These are phyloP conservation scores for Podila epicladia DNA, from an alignment of 192 early-diverging fungal species.

Conservation along the genomic window DNA sequence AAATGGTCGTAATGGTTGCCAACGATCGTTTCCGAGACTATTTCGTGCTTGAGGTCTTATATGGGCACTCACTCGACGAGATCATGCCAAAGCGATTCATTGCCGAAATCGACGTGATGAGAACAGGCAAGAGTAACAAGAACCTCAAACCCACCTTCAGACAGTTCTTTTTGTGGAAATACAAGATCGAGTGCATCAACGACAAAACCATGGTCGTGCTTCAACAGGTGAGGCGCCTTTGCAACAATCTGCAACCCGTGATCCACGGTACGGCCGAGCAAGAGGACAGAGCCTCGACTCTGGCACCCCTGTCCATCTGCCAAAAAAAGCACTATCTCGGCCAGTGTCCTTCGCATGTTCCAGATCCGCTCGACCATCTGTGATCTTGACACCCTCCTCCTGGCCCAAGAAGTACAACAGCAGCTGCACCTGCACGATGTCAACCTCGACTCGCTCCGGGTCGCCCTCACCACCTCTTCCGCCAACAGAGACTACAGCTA, in stretches of 20 bases:
- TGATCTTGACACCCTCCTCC: slow-evolving; percentile 67
- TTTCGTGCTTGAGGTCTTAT: slow-evolving; percentile 43
- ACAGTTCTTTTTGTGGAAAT: slow-evolving; percentile 53
- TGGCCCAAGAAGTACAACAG: slow-evolving; percentile 54
- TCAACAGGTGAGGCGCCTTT: slow-evolving; percentile 24
- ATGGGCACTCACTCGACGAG: slow-evolving; percentile 25
- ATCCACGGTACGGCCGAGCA: slow-evolving; percentile 11
- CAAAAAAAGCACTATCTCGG: slow-evolving; percentile 35
- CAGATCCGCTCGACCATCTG: slow-evolving; percentile 69
- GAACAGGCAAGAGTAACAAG: background rate
- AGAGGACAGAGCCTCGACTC: slow-evolving; percentile 20
- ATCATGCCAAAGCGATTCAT: slow-evolving; percentile 17
- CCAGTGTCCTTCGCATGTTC: slow-evolving; percentile 53
- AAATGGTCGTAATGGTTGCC: slow-evolving; percentile 50
- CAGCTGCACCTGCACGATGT: background rate
- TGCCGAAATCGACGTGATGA: slow-evolving; percentile 2
- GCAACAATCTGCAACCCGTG: slow-evolving; percentile 56
- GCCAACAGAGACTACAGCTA: slow-evolving; percentile 77
- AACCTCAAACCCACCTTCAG: slow-evolving; percentile 27
- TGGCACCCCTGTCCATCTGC: slow-evolving; percentile 46
- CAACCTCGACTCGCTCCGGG: slow-evolving; percentile 58
- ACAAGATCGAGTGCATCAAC: slow-evolving; percentile 1
- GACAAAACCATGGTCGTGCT: slow-evolving; percentile 53
- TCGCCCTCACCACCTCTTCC: slow-evolving; percentile 80
- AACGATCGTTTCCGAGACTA: slow-evolving; percentile 58